Percentiles rank a stretch among this genome's conserved stretches.
These are phyloP conservation scores for Chalaropsis ovoidea DNA, from an alignment of 2,329 filamentous ascomycete species.

Conservation along the genomic window DNA sequence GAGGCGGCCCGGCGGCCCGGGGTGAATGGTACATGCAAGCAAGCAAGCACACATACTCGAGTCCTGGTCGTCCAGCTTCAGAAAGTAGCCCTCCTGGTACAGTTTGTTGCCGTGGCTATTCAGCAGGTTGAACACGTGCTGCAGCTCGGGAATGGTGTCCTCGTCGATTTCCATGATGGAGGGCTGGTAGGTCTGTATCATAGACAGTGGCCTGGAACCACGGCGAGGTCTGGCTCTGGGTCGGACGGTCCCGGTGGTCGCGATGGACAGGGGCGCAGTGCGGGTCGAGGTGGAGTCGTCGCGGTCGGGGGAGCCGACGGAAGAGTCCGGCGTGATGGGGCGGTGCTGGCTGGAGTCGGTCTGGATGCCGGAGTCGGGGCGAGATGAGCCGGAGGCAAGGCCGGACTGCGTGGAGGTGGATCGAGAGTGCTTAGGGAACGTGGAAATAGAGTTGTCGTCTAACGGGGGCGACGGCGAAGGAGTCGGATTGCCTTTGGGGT, in stretches of 20 bases:
- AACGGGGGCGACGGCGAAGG: slow-evolving; percentile 38
- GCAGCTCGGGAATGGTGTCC: slow-evolving; percentile 83
- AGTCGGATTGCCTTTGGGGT: slow-evolving; percentile 37
- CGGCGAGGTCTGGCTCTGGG: slow-evolving; percentile 37
- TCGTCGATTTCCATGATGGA: slow-evolving; percentile 73
- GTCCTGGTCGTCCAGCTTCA: slow-evolving; percentile 93
- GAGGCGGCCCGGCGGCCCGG: no score
- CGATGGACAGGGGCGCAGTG: slow-evolving; percentile 32
- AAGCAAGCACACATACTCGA: slow-evolving; percentile 56
- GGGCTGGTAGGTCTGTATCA: slow-evolving; percentile 76
- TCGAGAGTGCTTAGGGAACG: slow-evolving; percentile 27
- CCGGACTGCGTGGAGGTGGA: slow-evolving; percentile 13
- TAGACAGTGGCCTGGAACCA: slow-evolving; percentile 65
- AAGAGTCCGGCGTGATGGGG: slow-evolving; percentile 21
- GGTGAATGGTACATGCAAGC: neutral
- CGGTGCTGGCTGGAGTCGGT: slow-evolving; percentile 19
- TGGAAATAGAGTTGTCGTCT: slow-evolving; percentile 28
- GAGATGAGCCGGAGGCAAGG: slow-evolving; percentile 12
- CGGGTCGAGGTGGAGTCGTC: slow-evolving; percentile 26
- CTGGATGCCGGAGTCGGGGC: slow-evolving; percentile 7
- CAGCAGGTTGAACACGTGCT: slow-evolving; percentile 85
- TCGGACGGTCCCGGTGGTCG: slow-evolving; percentile 27
- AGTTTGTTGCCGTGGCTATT: slow-evolving; percentile 94
- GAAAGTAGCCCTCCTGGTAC: slow-evolving; percentile 94
- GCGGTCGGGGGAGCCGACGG: neutral